Evolutionary conservation across 2,329 filamentous ascomycete genomes (phyloP), one percentile per base, ranked within the genome.

Genomic region (Exophiala dermatitidis): DNA sequence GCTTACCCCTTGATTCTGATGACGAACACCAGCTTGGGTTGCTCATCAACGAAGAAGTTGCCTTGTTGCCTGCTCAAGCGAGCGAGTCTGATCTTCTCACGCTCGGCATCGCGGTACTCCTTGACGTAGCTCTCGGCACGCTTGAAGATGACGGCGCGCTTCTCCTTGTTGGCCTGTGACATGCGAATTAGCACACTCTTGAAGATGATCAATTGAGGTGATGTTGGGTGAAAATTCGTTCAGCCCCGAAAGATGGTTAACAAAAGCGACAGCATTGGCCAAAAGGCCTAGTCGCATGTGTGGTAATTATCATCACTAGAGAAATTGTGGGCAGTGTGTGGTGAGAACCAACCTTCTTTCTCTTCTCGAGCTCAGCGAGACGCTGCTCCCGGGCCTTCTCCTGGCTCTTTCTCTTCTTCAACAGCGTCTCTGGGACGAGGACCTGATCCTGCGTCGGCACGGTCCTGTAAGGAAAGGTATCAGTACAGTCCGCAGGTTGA

Each of bases 231-330:
- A 26, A 29, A 43, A 34, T 54, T 55, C 19, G 57, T 48, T 95
- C 90, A 95, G 88, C 88, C 88, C 90, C 90, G 90, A 95, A 95
- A 95, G 90, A 95, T 95, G 89, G 88, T 94, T 88, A 84, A 89
- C 57, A 53, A 80, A 81, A 81, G 87, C 88, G 90, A 96, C 91
- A 95, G 80, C 93, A 98, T 95, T 73, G 93, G 91, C 88, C 75
- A 68, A 65, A 19, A 73, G 77, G 87, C 88, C 93, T 98, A 97
- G 91, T 91, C 88, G 88, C 86, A 77, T 77, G 82, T 79, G 82
- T 79, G 80, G 79, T 88, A 81, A 83, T 84, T 81, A 86, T 86
- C 89, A 97, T 97, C 91, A 97, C 79, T 71, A 56, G 71, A 64
- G 65, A 60, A 64, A 60, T 65, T 66, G 62, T 63, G 62, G 62